These are phyloP conservation scores for Wickerhamomyces sp. DNA, from an alignment of 1,139 yeast species.

Conservation along the genomic window DNA sequence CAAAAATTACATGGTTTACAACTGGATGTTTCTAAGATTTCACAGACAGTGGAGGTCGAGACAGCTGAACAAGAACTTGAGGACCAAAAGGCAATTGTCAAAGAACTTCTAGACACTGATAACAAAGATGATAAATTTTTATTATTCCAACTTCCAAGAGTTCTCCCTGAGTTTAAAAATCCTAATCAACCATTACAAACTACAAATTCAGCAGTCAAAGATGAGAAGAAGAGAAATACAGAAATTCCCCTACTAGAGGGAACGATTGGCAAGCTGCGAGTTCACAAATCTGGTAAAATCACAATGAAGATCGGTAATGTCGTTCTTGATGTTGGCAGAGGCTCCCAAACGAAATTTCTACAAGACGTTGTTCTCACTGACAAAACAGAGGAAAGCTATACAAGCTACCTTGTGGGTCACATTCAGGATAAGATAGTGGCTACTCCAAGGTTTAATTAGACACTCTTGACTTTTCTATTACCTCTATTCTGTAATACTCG, in stretches of 20 bases:
- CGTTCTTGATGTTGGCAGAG: constrained; percentile 64
- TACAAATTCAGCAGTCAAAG: constrained; percentile 7
- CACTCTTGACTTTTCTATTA: no score
- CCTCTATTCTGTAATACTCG: no score
- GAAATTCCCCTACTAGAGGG: constrained; percentile 37
- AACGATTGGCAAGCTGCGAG: constrained; percentile 62
- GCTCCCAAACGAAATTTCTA: constrained; percentile 66
- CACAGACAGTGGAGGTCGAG: constrained; percentile 25
- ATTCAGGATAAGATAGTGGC: constrained; percentile 41
- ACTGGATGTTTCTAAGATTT: constrained; percentile 22
- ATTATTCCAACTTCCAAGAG: constrained; percentile 69
- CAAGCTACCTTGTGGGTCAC: constrained; percentile 57
- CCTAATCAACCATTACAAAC: no score
- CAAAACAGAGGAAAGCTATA: constrained; percentile 32
- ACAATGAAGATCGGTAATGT: constrained; percentile 71
- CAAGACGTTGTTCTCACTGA: constrained; percentile 69
- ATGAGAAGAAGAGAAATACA: constrained; percentile 13
- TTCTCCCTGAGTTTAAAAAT: constrained; percentile 48
- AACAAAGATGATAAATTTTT: constrained; percentile 39
- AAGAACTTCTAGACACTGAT: constrained; percentile 29
- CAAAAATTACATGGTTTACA: constrained; percentile 25
- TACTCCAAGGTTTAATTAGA: constrained; percentile 33
- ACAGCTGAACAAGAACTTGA: constrained; percentile 30
- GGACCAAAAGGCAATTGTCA: constrained; percentile 33
- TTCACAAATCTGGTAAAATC: constrained; percentile 78